phyloP scores from a whole-genome alignment of 1,284 basidiomycete genomes.

The Austropuccinia psidii region DNA sequence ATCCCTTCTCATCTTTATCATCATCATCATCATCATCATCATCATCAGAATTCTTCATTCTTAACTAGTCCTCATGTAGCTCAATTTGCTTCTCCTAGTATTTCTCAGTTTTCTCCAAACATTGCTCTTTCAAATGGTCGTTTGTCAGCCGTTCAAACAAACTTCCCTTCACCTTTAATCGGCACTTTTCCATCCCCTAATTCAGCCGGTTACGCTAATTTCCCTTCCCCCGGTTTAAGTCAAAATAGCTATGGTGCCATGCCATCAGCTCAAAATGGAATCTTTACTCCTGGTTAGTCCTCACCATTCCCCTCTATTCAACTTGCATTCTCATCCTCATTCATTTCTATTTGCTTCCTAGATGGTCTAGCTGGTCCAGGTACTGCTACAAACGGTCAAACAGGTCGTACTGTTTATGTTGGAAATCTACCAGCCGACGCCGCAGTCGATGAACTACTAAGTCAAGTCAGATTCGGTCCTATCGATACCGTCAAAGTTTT shows the following conservation, averaged over 20 bases:
- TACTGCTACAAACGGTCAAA: conserved; percentile 12
- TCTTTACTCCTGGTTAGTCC: conserved; percentile 36
- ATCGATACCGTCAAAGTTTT: conserved; percentile 89
- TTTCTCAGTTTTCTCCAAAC: neutral
- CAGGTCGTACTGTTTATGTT: conserved; percentile 87
- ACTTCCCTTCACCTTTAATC: conserved; percentile 36
- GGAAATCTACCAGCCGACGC: conserved; percentile 94
- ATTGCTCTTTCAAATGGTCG: neutral
- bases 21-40: neutral
- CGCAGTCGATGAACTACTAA: conserved; percentile 92
- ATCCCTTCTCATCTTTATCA: neutral
- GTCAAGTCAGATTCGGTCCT: conserved; percentile 94
- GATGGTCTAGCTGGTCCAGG: conserved; percentile 3
- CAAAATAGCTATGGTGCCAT: conserved; percentile 36
- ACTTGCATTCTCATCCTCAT: neutral
- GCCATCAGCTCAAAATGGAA: conserved; percentile 32
- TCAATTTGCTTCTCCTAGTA: neutral
- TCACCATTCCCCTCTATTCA: neutral
- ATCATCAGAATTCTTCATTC: neutral
- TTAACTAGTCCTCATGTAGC: neutral
- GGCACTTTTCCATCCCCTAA: conserved; percentile 38
- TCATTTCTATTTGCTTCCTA: neutral
- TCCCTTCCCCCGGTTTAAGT: conserved; percentile 37
- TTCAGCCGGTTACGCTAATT: conserved; percentile 39
- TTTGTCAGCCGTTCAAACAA: conserved; percentile 16